phyloP scores from a whole-genome alignment of 768 basidiomycete genomes.

The Leccinum barrowsii region DNA sequence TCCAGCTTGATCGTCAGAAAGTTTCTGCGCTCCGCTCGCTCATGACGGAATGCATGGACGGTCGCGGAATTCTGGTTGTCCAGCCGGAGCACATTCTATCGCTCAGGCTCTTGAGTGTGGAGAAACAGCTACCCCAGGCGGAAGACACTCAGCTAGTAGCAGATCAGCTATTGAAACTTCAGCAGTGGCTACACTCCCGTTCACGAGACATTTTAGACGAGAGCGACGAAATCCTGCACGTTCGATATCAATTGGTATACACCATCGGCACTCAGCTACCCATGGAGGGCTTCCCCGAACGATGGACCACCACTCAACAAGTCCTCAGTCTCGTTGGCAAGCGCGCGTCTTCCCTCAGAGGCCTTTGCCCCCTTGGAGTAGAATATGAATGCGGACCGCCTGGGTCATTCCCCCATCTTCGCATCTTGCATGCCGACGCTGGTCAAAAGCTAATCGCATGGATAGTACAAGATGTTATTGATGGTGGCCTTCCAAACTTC shows the following conservation, averaged over 20 bases:
- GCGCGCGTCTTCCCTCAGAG: not conserved
- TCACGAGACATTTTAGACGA: constrained; percentile 1
- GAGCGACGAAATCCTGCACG: constrained; percentile 39
- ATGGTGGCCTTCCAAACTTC: not conserved
- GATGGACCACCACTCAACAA: not conserved
- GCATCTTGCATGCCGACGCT: constrained; percentile 12
- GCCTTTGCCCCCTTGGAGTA: constrained; percentile 6
- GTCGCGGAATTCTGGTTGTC: constrained; percentile 39
- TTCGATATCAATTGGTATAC: constrained; percentile 48
- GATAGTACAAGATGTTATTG: not conserved
- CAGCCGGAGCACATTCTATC: constrained; percentile 28
- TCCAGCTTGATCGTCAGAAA: not conserved
- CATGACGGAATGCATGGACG: constrained; percentile 31
- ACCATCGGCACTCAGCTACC: constrained; percentile 31
- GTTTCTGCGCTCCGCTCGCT: constrained; percentile 1
- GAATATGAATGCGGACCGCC: constrained; percentile 3
- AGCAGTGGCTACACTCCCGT: constrained; percentile 18
- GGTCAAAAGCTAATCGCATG: constrained; percentile 4
- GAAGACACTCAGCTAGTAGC: constrained; percentile 11
- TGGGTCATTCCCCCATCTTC: constrained; percentile 11
- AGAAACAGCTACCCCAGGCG: constrained; percentile 11
- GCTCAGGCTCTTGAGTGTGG: not conserved
- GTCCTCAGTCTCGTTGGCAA: not conserved
- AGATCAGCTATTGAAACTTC: constrained; percentile 15
- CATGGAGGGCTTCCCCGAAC: not conserved